Evolutionary conservation across 768 basidiomycete species (phyloP).

Genomic region (Kwoniella europaea): DNA sequence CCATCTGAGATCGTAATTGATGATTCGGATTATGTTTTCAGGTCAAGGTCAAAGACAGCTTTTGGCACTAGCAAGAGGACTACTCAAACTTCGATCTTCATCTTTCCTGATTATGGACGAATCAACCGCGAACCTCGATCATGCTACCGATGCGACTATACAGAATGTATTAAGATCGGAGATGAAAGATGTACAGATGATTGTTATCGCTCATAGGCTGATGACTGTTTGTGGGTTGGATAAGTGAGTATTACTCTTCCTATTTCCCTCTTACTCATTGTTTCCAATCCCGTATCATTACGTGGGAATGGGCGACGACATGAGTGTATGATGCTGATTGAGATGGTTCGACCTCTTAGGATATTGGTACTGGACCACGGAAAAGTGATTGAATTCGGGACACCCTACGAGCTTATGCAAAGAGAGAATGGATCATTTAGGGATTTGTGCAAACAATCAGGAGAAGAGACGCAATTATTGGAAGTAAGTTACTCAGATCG

Average conservation of each 20-base stretch:
- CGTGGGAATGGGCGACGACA: no score
- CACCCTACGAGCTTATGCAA: slow-evolving; percentile 54
- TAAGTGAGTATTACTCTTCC: slow-evolving; percentile 53
- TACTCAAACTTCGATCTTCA: slow-evolving; percentile 62
- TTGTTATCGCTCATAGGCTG: slow-evolving; percentile 67
- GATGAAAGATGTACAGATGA: slow-evolving; percentile 62
- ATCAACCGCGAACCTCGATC: slow-evolving; percentile 62
- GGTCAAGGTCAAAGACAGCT: slow-evolving; percentile 67
- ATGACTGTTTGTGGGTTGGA: slow-evolving; percentile 67
- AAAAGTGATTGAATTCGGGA: slow-evolving; percentile 54
- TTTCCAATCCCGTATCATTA: no score
- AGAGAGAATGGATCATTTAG: slow-evolving; percentile 69
- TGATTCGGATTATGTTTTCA: slow-evolving; percentile 3
- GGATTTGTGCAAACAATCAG: slow-evolving; percentile 62
- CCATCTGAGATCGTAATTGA: neutral
- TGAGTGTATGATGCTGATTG: no score
- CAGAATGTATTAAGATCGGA: slow-evolving; percentile 65
- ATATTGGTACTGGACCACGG: slow-evolving; percentile 65
- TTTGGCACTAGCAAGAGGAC: slow-evolving; percentile 65
- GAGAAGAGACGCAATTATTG: slow-evolving; percentile 52
- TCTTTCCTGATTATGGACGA: slow-evolving; percentile 69
- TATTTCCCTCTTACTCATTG: no score
- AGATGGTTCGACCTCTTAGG: slow-evolving; percentile 14
- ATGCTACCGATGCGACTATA: slow-evolving; percentile 66
- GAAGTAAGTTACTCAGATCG: slow-evolving; percentile 30